Evolutionary conservation across 352 stramenopile genomes (phyloP).

Genomic region (Pythium folliculosum): DNA sequence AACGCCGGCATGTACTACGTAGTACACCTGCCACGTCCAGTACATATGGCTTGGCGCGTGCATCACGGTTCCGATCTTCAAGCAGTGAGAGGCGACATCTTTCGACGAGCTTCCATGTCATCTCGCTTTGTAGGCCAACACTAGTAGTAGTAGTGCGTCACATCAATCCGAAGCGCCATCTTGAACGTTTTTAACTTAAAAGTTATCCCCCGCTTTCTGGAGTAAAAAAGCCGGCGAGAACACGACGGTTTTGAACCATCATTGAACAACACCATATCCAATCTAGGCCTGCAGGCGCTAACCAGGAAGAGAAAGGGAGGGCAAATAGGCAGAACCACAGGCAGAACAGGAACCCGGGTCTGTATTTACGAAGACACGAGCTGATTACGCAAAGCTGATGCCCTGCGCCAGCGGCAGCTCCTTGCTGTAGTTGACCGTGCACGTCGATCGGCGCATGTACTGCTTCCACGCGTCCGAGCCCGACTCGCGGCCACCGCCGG

Average conservation of each 20-base stretch:
- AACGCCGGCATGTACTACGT: conserved; percentile 12
- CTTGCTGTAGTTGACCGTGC: conserved; percentile 94
- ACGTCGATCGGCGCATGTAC: conserved; percentile 94
- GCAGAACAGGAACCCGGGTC: no score
- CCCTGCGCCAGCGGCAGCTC: conserved; percentile 91
- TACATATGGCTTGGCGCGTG: conserved; percentile 12
- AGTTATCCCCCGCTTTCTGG: no score
- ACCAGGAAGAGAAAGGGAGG: background rate
- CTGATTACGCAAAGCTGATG: conserved; percentile 86
- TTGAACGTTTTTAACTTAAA: no score
- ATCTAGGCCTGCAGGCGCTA: no score
- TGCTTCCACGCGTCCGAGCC: conserved; percentile 93
- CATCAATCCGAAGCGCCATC: no score
- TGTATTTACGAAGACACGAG: background rate
- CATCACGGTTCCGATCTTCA: conserved; percentile 20
- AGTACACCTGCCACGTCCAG: conserved; percentile 24
- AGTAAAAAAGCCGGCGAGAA: no score
- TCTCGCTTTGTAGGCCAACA: no score
- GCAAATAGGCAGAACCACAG: no score
- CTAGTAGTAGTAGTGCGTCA: no score
- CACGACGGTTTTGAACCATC: no score
- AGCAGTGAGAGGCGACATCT: conserved; percentile 11
- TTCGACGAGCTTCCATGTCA: no score
- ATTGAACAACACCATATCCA: no score
- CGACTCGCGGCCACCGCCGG: conserved; percentile 88